Percentiles rank a stretch among this genome's conserved stretches.
phyloP scores from a whole-genome alignment of 805 yeast species.

The Myxozyma melibiosi region DNA sequence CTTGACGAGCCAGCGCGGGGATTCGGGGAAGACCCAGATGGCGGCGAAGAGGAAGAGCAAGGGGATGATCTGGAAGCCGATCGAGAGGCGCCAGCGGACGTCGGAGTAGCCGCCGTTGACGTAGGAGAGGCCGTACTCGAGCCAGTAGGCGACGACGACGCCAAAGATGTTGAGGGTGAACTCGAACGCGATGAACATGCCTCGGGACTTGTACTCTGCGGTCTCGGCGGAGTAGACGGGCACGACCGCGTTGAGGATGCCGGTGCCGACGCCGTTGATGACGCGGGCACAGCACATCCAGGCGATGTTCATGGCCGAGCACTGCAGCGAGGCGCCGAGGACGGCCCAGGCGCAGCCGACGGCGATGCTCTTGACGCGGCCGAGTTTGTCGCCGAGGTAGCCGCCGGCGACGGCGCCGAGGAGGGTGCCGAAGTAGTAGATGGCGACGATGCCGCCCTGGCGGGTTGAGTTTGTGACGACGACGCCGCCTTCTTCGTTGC shows the following conservation, averaged over 20 bases:
- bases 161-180: conserved; percentile 64
- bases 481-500: conserved; percentile 20
- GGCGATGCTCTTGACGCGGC: conserved; percentile 61
- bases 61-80: conserved; percentile 64
- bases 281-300: conserved; percentile 70
- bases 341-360: conserved; percentile 57
- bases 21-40: conserved; percentile 66
- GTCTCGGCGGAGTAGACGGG: conserved; percentile 78
- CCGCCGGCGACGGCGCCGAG: conserved; percentile 28
- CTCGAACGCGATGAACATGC: conserved; percentile 56
- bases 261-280: conserved; percentile 42
- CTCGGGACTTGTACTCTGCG: conserved; percentile 51
- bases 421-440: conserved; percentile 42
- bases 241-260: conserved; percentile 47
- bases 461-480: conserved; percentile 36
- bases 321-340: conserved; percentile 62
- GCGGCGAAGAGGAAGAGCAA: conserved; percentile 61
- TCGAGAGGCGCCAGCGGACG: conserved; percentile 70
- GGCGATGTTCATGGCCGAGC: conserved; percentile 48
- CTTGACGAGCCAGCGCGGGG: conserved; percentile 76
- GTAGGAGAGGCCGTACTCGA: conserved; percentile 58
- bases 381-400: conserved; percentile 55
- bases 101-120: conserved; percentile 38
- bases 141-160: conserved; percentile 70
- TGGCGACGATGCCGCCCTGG: conserved; percentile 43